phyloP scores from a whole-genome alignment of 495 filamentous ascomycete species.

The Penicillium lagena region DNA sequence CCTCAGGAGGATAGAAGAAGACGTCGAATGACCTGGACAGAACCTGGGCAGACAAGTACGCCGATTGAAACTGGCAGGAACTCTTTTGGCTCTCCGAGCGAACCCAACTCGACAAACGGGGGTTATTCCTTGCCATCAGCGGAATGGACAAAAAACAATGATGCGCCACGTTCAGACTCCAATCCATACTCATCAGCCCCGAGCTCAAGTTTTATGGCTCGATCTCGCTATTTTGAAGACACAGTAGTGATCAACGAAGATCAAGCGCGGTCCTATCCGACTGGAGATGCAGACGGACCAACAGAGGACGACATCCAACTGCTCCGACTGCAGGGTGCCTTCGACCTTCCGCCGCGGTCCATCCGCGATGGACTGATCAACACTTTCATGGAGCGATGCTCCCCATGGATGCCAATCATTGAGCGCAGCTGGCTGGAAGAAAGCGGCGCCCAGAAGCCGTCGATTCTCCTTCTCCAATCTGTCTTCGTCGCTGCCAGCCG shows the following conservation, averaged over 20 bases:
- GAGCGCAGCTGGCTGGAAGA: slow-evolving; percentile 19
- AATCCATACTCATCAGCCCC: slow-evolving; percentile 16
- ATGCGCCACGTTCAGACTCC: not conserved
- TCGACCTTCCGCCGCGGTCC: slow-evolving; percentile 17
- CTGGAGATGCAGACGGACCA: slow-evolving; percentile 11
- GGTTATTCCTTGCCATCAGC: not conserved
- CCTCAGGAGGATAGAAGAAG: not conserved
- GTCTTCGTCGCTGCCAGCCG: slow-evolving; percentile 20
- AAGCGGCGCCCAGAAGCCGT: slow-evolving; percentile 10
- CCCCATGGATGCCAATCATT: slow-evolving; percentile 23
- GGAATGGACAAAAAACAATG: not conserved
- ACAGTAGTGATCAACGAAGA: slow-evolving; percentile 13
- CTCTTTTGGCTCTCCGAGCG: not conserved
- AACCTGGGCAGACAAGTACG: not conserved
- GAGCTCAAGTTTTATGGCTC: slow-evolving; percentile 13
- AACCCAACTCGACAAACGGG: no score
- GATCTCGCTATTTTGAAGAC: slow-evolving; percentile 19
- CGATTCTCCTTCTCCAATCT: slow-evolving; percentile 16
- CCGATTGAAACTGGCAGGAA: not conserved
- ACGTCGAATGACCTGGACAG: not conserved
- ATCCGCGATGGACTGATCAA: slow-evolving; percentile 18
- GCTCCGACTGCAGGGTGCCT: slow-evolving; percentile 17
- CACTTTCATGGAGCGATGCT: slow-evolving; percentile 19
- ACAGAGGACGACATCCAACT: slow-evolving; percentile 18
- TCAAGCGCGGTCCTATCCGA: slow-evolving; percentile 8